Conservation (phyloP, 2,329 filamentous ascomycete species). For the Colletotrichum falcatum region DNA sequence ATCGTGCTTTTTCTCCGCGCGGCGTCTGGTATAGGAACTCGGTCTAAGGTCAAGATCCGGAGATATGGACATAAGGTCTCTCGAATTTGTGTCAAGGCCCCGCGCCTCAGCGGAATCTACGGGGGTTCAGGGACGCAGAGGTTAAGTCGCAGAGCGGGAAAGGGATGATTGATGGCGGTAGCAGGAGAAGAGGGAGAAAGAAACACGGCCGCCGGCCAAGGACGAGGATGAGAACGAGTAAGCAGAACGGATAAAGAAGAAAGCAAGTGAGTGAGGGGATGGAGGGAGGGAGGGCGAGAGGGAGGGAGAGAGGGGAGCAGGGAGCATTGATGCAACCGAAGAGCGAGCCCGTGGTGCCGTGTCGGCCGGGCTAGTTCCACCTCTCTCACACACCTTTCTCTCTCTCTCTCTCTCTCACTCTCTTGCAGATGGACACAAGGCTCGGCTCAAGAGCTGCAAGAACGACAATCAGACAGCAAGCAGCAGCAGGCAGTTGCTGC, state of each 20-base stretch:
- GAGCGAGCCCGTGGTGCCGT: conserved; percentile 32
- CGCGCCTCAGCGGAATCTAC: conserved; percentile 1
- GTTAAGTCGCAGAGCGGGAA: conserved; percentile 7
- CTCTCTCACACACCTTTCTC: conserved; percentile 36
- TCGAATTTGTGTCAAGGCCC: not conserved
- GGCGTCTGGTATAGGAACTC: not conserved
- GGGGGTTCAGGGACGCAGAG: not conserved
- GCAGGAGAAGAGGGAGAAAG: conserved; percentile 1
- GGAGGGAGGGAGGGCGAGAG: not conserved
- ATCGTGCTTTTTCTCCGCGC: conserved; percentile 20
- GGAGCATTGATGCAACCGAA: conserved; percentile 29
- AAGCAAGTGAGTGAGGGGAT: not conserved
- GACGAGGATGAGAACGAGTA: not conserved
- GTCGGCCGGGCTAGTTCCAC: conserved; percentile 43
- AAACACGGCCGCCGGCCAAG: not conserved
- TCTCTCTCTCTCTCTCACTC: conserved; percentile 6
- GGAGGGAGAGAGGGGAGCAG: conserved; percentile 9
- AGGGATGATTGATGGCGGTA: conserved; percentile 4
- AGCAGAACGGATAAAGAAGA: conserved; percentile 3
- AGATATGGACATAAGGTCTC: conserved; percentile 11
- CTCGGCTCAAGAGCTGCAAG: conserved; percentile 12
- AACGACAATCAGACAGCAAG: not conserved
- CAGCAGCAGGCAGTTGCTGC: not conserved
- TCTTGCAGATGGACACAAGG: conserved; percentile 22
- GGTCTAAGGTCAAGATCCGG: not conserved